phyloP scores from a whole-genome alignment of 495 filamentous ascomycete genomes.

The Tuber indicum region DNA sequence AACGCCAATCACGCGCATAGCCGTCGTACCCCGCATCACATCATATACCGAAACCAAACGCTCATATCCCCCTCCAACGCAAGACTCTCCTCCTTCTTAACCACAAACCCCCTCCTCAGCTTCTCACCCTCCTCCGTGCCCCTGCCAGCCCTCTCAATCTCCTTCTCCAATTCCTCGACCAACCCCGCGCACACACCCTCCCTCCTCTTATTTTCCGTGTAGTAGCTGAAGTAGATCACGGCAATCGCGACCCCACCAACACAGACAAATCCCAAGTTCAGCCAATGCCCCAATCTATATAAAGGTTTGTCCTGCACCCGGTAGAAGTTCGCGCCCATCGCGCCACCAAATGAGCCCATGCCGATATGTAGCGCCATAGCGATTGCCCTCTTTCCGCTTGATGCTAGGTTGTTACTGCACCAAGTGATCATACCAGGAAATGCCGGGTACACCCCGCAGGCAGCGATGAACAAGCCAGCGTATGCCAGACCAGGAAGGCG shows the following conservation, averaged over 20 bases:
- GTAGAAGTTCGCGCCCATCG: slow-evolving; percentile 75
- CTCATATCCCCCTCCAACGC: slow-evolving; percentile 33
- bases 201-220: slow-evolving; percentile 54
- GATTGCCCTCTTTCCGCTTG: slow-evolving; percentile 62
- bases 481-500: slow-evolving; percentile 60
- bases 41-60: slow-evolving; percentile 37
- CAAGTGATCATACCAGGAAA: slow-evolving; percentile 66
- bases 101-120: slow-evolving; percentile 26
- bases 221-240: slow-evolving; percentile 49
- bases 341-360: slow-evolving; percentile 62
- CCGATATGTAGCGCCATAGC: slow-evolving; percentile 74
- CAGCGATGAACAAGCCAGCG: slow-evolving; percentile 65
- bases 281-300: slow-evolving; percentile 61
- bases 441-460: slow-evolving; percentile 57
- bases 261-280: slow-evolving; percentile 63
- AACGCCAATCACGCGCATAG: background rate
- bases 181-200: slow-evolving; percentile 37
- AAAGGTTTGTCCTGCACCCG: slow-evolving; percentile 56
- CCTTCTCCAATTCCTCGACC: slow-evolving; percentile 20
- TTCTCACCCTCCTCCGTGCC: slow-evolving; percentile 11
- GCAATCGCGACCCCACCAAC: slow-evolving; percentile 55
- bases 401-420: slow-evolving; percentile 65
- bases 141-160: slow-evolving; percentile 11
- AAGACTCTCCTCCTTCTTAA: slow-evolving; percentile 37
- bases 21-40: slow-evolving; percentile 9